Conservation (phyloP, 495 filamentous ascomycete species). For the Delitschia confertaspora region DNA sequence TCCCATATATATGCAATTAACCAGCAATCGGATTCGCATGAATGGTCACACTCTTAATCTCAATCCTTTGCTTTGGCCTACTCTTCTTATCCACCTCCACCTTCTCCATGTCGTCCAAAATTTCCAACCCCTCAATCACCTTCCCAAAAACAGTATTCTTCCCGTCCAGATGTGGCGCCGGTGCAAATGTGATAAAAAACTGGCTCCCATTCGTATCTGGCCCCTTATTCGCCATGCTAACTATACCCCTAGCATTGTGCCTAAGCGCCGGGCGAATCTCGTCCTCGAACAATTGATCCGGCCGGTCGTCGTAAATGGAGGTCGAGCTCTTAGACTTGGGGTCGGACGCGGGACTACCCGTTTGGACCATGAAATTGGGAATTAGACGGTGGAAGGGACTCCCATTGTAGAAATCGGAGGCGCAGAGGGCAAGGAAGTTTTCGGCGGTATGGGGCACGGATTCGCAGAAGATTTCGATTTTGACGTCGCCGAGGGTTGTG, state of each 20-base stretch:
- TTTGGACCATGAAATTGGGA: constrained; percentile 85
- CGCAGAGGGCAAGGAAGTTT: constrained; percentile 97
- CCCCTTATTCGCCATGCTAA: constrained; percentile 88
- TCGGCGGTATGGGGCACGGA: constrained; percentile 74
- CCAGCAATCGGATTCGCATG: constrained; percentile 90
- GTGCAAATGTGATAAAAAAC: constrained; percentile 83
- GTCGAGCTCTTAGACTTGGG: constrained; percentile 63
- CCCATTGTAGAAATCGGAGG: constrained; percentile 73
- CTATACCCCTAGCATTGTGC: constrained; percentile 78
- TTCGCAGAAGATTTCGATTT: constrained; percentile 95
- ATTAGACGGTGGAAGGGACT: constrained; percentile 87
- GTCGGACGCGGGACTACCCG: constrained; percentile 61
- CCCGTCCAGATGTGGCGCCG: constrained; percentile 86
- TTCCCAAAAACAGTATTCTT: constrained; percentile 91
- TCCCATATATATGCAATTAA: too few species aligned
- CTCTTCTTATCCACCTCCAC: constrained; percentile 86
- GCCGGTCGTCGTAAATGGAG: constrained; percentile 69
- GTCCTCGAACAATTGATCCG: constrained; percentile 64
- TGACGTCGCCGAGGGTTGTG: constrained; percentile 82
- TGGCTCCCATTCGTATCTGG: constrained; percentile 84
- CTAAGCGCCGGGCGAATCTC: constrained; percentile 79
- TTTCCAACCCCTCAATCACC: constrained; percentile 55
- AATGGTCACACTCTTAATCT: constrained; percentile 69
- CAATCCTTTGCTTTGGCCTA: constrained; percentile 60
- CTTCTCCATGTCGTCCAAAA: constrained; percentile 66